Evolutionary conservation across 257 asterid species (phyloP), one percentile per base, ranked within the genome.

Genomic region (Jasminum sambac): DNA sequence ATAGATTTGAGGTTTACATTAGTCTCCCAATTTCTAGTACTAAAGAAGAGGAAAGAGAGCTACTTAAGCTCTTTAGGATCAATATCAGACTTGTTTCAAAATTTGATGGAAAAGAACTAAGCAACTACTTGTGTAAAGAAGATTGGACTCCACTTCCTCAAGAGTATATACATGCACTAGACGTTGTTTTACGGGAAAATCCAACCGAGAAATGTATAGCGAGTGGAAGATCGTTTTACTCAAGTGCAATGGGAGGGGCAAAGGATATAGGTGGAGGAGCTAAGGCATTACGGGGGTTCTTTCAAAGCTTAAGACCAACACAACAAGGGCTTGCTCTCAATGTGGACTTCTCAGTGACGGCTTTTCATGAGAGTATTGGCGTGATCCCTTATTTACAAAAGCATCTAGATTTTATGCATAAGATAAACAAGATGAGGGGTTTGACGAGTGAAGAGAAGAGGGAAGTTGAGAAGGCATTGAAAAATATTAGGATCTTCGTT

Each of bases 221-320:
- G 0, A 74, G 79, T 0, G 99, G 98, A 30, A 80, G 85, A 55
- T 91, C 98, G 0, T 86, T 95, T 67, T 95, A 83, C 84, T 85
- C 98, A 0, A 77, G 75, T 62, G 78, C 76, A 43, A 86, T 87
- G 95, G 97, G 88, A 66, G 98, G 96, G 23, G 77, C 69, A 1
- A 87, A 88, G 63, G 98, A 86, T 48, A 88, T 95, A 1, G 99
- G 99, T 5, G 95, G 96, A 8, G 99, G 99, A 38, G 98, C 98
- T 0, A 72, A 87, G 65, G 99, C 95, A 1, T 71, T 86, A n/a
- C 76, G 82, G 66, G 99, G 99, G 8, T 95, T 95, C 78, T 95
- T 95, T 73, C 99, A 95, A 78, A 95, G 99, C 77, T 68, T 95
- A 19, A 85, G 98, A 57, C 94, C 97, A 50, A 95, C 98, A 16